Base-by-base conservation (phyloP, 2,329 filamentous ascomycete genomes). In the Penicillium sclerotiorum region DNA sequence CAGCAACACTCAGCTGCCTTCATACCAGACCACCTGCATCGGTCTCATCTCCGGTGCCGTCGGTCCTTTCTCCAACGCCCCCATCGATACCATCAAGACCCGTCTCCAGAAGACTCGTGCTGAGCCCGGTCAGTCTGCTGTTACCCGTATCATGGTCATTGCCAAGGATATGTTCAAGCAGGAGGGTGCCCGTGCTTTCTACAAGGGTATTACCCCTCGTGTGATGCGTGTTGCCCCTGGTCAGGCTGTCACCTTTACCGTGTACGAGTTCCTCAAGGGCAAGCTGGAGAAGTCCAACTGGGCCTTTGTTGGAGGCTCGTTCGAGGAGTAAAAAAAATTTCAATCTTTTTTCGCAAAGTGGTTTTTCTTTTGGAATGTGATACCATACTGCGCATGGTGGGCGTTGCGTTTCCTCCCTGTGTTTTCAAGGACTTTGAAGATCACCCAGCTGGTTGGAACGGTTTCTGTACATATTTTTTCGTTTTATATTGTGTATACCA, bases 61-160 rank as follows among this genome's bases (percentile, higher is more conserved):
- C 83, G 94, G 94, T 1, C 94, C 94, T 5, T 82, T 99, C 67
- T 94, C 89, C 62, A 99, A 99, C 69, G 94, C 95, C 22, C 94
- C 94, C 18, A 97, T 99, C 69, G 94, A 99, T 68, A 99, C 94
- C 32, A 97, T 99, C 79, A 99, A 99, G 85, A 99, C 94, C 35
- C 80, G 94, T 43, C 76, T 99, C 70, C 94, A 99, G 73, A 94
- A 90, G 75, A 94, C 86, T 44, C 90, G 90, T 0, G 91, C 89
- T 3, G 82, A 88, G 73, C 82, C 85, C 5, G 92, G 93, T 13
- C 87, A 92, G 66, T 89, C 85, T 39, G 93, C 94, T 11, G 73
- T 95, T 61, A 81, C 83, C 50, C 80, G 94, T 52, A 96, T 99
- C 62, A 79, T 82, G 23, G 70, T 75, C 33, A 99, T 99, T 62